These are phyloP conservation scores for Rutstroemia sp. DNA, from an alignment of 2,329 filamentous ascomycete species.

Conservation along the genomic window DNA sequence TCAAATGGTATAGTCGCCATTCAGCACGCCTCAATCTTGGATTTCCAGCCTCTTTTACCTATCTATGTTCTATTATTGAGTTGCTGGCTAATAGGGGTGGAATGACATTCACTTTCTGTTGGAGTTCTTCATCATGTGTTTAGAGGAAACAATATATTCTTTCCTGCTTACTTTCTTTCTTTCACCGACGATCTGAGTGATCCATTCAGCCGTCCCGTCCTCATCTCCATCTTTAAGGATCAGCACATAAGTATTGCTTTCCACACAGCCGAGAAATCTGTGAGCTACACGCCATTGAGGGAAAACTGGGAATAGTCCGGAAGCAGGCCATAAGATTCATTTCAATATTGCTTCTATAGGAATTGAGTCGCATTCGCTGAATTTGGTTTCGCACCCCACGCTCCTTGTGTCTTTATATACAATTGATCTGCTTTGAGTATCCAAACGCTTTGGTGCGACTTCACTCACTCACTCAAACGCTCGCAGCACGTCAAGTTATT, in stretches of 20 bases:
- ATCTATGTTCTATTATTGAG: neutral
- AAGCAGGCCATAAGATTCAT: neutral
- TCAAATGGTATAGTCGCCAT: neutral
- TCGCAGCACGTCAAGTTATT: neutral
- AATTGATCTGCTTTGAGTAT: neutral
- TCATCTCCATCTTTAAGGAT: neutral
- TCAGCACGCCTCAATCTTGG: constrained; percentile 2
- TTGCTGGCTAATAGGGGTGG: constrained; percentile 2
- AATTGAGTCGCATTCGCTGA: neutral
- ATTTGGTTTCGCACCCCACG: neutral
- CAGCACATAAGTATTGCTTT: constrained; percentile 12
- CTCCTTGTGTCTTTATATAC: neutral
- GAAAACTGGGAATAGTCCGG: neutral
- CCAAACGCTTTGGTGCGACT: neutral
- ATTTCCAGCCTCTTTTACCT: constrained; percentile 7
- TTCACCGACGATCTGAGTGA: neutral
- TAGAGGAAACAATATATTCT: constrained; percentile 1
- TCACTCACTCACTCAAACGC: neutral
- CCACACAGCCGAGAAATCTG: neutral
- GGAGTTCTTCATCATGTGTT: constrained; percentile 5
- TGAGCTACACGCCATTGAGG: neutral
- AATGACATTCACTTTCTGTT: constrained; percentile 3
- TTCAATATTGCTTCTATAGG: neutral
- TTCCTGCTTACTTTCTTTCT: constrained; percentile 6
- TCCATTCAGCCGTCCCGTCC: neutral